Percentiles rank a stretch among this genome's conserved stretches.
These are phyloP conservation scores for Earliella scabrosa DNA, from an alignment of 1,284 basidiomycete species.

Conservation along the genomic window DNA sequence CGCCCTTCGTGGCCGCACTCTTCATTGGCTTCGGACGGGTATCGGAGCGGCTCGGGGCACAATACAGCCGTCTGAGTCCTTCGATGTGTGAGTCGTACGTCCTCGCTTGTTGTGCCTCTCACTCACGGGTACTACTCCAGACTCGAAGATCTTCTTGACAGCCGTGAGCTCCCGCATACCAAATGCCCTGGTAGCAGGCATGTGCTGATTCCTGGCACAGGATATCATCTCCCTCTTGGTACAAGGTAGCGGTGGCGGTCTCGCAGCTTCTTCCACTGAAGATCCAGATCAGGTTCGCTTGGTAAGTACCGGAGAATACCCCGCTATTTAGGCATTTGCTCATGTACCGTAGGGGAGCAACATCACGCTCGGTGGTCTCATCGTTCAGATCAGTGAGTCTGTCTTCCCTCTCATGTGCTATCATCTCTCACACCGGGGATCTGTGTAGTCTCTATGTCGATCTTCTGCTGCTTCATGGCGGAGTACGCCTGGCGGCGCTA, in stretches of 20 bases:
- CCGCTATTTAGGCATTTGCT: neutral
- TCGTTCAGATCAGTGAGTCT: constrained; percentile 51
- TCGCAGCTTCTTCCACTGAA: constrained; percentile 44
- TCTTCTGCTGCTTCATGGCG: constrained; percentile 17
- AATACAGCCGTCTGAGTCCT: constrained; percentile 49
- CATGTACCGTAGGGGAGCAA: constrained; percentile 37
- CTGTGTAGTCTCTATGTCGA: constrained; percentile 6
- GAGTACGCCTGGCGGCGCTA: constrained; percentile 18
- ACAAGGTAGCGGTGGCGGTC: constrained; percentile 58
- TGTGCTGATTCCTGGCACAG: neutral
- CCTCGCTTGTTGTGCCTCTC: too few species aligned
- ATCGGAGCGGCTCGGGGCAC: constrained; percentile 45
- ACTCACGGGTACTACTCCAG: constrained; percentile 32
- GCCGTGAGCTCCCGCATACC: constrained; percentile 36
- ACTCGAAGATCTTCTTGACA: constrained; percentile 52
- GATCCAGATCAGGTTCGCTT: constrained; percentile 9
- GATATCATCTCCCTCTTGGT: constrained; percentile 57
- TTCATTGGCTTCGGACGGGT: constrained; percentile 57
- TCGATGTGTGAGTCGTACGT: constrained; percentile 11
- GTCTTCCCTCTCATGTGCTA: constrained; percentile 42
- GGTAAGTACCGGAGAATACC: constrained; percentile 3
- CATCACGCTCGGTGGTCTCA: constrained; percentile 60
- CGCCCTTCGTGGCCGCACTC: constrained; percentile 56
- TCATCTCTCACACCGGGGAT: too few species aligned
- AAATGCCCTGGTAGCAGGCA: neutral